Percentiles rank a stretch among this genome's conserved stretches.
phyloP scores from a whole-genome alignment of 2,329 filamentous ascomycete species.

The Ophiostoma pallidulum region DNA sequence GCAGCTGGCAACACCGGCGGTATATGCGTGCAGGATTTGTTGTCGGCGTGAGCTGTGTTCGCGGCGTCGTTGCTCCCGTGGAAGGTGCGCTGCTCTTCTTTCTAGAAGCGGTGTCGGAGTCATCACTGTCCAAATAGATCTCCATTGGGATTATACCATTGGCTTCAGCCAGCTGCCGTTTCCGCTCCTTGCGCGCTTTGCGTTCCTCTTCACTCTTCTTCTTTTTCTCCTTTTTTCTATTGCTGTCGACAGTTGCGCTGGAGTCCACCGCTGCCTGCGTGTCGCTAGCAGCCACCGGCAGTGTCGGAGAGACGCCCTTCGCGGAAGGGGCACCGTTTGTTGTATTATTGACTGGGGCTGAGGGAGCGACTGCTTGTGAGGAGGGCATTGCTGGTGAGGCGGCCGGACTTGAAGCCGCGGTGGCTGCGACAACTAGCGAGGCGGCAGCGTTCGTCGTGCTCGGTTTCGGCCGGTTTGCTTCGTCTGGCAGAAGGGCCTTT shows the following conservation, averaged over 20 bases:
- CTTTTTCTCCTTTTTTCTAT: slow-evolving; percentile 88
- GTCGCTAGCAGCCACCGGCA: too few species aligned
- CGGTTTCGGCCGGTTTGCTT: slow-evolving; percentile 44
- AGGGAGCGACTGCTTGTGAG: neutral
- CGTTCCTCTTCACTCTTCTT: slow-evolving; percentile 88
- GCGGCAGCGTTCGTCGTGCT: neutral
- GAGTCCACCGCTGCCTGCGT: slow-evolving; percentile 15
- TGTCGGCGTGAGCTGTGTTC: slow-evolving; percentile 61
- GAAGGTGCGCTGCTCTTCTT: slow-evolving; percentile 21
- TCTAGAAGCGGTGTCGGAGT: slow-evolving; percentile 28
- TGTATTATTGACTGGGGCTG: neutral
- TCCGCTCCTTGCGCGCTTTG: slow-evolving; percentile 85
- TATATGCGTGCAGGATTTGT: slow-evolving; percentile 91
- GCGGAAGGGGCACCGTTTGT: too few species aligned
- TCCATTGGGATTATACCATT: slow-evolving; percentile 84
- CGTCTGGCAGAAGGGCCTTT: slow-evolving; percentile 30
- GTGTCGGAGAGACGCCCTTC: too few species aligned
- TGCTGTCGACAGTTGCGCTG: slow-evolving; percentile 25
- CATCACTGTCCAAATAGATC: slow-evolving; percentile 61
- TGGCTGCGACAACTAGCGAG: neutral
- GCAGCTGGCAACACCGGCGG: slow-evolving; percentile 82
- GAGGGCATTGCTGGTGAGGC: slow-evolving; percentile 11
- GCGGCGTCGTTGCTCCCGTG: slow-evolving; percentile 26
- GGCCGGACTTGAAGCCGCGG: slow-evolving; percentile 24
- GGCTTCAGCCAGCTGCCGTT: slow-evolving; percentile 72